Conservation (phyloP, 495 filamentous ascomycete genomes). For the Barbatosphaeria neglecta region DNA sequence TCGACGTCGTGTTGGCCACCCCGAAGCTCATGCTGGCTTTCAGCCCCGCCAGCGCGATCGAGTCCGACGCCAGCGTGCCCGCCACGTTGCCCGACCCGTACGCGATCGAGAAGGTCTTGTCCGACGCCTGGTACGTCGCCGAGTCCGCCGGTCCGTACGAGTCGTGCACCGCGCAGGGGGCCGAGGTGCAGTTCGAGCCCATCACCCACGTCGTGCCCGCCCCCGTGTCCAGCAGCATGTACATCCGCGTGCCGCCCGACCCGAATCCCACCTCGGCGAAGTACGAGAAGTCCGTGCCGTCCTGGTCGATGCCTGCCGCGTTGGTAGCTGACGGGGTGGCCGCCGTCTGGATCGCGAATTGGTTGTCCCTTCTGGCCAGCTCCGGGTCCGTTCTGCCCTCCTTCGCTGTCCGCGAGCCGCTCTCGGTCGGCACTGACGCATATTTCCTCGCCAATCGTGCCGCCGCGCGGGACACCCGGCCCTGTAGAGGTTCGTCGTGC, state of each 20-base stretch:
- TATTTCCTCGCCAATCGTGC: constrained; percentile 12
- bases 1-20: constrained; percentile 49
- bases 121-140: constrained; percentile 35
- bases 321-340: constrained; percentile 39
- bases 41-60: constrained; percentile 51
- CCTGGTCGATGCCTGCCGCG: constrained; percentile 57
- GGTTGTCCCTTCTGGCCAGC: constrained; percentile 27
- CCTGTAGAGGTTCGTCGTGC: constrained; percentile 3
- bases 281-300: constrained; percentile 69
- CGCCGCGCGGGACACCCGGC: constrained; percentile 6
- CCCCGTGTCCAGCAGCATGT: constrained; percentile 71
- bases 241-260: constrained; percentile 48
- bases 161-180: constrained; percentile 53
- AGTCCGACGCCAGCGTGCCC: constrained; percentile 53
- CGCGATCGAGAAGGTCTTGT: constrained; percentile 42
- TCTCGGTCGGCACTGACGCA: too few relatives aligned
- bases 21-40: constrained; percentile 54
- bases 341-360: constrained; percentile 46
- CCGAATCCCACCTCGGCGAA: constrained; percentile 60
- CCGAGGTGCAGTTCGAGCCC: constrained; percentile 47
- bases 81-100: constrained; percentile 65
- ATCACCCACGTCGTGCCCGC: constrained; percentile 73
- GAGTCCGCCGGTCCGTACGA: constrained; percentile 53
- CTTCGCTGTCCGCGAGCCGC: too few relatives aligned
- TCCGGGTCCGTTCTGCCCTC: constrained; percentile 1